Base-by-base conservation (phyloP, 2,329 filamentous ascomycete species). In the Lasiodiplodia theobromae region DNA sequence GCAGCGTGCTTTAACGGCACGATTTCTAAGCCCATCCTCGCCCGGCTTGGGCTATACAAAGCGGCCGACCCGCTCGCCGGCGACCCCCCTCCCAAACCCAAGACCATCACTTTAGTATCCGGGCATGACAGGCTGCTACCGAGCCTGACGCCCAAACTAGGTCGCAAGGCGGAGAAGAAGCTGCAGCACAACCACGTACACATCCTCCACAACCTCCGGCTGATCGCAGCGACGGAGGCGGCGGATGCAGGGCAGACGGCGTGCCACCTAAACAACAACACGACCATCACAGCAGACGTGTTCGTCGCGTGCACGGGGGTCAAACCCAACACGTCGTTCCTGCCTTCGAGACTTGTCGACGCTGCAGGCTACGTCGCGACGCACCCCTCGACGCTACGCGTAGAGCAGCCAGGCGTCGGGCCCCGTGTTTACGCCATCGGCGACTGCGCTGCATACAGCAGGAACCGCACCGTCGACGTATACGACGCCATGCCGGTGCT, bases 281-380 rank as follows among this genome's bases (percentile, higher is more conserved):
- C 72, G 11, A 73, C 71, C n/a, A 71, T 80, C 4, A 70, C 74
- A 37, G 71, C 75, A 11, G 80, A 82, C 67, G 66, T 79, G 1
- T 80, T 78, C 71, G 75, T 81, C 51, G 72, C 78, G 16, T 77
- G 75, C 54, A 78, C 76, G 0, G 78, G 78, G 54, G 74, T 75
- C 8, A 54, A 18, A 5, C 78, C 78, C 0, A 80, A 80, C 70
- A 77, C 74, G 11, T 58, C 69, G 4, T 81, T 74, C 72, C 68
- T 78, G 7, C 69, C 77, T 8, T 18, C 68, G 0, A 40, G 56
- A 14, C 71, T 80, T 4, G 71, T 77, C 25, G 72, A 77, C 67
- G 69, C 68, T 12, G 56, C 70, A 4, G 74, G 76, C 16, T 76
- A 77, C 51, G 69, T 78, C 53, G 66, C 65, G 18, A 75, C 73